phyloP scores from a whole-genome alignment of 768 basidiomycete genomes.

The Gyrodon lividus region DNA sequence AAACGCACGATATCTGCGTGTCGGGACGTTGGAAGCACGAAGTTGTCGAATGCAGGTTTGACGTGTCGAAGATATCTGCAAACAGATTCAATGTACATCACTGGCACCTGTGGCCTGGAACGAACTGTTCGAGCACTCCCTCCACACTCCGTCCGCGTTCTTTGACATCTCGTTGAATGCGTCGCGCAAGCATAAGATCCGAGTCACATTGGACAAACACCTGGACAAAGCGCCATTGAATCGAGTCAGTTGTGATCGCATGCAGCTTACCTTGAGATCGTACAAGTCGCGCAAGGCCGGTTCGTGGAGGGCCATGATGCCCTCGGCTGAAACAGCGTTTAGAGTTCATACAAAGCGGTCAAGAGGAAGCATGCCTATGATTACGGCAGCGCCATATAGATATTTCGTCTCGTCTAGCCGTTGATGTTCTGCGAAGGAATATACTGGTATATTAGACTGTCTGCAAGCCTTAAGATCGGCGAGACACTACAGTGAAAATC shows the following conservation, averaged over 20 bases:
- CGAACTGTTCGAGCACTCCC: constrained; percentile 87
- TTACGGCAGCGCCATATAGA: constrained; percentile 89
- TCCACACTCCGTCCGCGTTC: constrained; percentile 85
- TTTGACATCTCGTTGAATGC: constrained; percentile 82
- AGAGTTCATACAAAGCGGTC: neutral
- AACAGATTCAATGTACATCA: constrained; percentile 3
- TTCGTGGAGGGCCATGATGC: constrained; percentile 88
- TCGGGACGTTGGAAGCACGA: constrained; percentile 83
- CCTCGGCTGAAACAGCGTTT: constrained; percentile 60
- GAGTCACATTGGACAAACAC: constrained; percentile 92
- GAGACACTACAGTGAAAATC: constrained; percentile 57
- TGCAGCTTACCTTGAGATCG: constrained; percentile 76
- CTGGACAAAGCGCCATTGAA: constrained; percentile 32
- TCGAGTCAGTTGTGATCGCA: neutral
- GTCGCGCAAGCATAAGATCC: constrained; percentile 94
- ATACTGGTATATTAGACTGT: constrained; percentile 88
- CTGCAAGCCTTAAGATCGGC: constrained; percentile 80
- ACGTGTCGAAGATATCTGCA: constrained; percentile 90
- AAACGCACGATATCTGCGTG: constrained; percentile 81
- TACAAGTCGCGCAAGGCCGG: constrained; percentile 76
- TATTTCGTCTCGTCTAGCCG: constrained; percentile 77
- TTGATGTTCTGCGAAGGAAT: constrained; percentile 92
- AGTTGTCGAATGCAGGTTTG: constrained; percentile 93
- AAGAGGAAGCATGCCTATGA: constrained; percentile 60
- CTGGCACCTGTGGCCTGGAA: neutral